Conservation (phyloP, 345 rosid species). For the Euphorbia lathyris region DNA sequence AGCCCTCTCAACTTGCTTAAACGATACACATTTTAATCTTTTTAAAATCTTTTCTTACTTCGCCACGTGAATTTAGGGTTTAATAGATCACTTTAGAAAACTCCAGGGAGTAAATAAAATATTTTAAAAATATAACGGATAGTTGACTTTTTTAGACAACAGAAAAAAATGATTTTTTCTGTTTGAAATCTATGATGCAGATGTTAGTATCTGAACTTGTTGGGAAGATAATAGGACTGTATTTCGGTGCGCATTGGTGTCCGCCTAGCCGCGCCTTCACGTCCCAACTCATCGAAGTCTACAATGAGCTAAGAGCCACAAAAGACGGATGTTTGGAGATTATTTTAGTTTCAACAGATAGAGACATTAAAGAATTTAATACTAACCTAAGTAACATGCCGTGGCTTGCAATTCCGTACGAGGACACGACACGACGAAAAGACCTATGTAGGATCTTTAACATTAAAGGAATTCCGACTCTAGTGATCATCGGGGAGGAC, state of each 20-base stretch:
- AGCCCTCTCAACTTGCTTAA: too few species aligned
- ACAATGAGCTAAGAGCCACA: conserved; percentile 38
- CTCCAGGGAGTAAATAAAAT: too few species aligned
- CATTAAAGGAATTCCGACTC: conserved; percentile 63
- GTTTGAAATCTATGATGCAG: conserved; percentile 32
- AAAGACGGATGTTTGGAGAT: conserved; percentile 46
- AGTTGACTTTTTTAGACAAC: too few species aligned
- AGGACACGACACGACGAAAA: conserved; percentile 54
- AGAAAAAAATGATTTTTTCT: too few species aligned
- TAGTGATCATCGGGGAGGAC: conserved; percentile 62
- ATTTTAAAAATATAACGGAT: too few species aligned
- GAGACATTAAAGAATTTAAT: conserved; percentile 57
- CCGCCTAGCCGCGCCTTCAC: conserved; percentile 76
- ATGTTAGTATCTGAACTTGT: conserved; percentile 47
- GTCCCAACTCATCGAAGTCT: conserved; percentile 51
- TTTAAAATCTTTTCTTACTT: too few species aligned
- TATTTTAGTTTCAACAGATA: conserved; percentile 60
- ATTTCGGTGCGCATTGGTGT: conserved; percentile 76
- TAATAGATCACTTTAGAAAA: too few species aligned
- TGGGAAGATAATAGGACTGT: conserved; percentile 74
- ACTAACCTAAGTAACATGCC: conserved; percentile 54
- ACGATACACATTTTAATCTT: too few species aligned
- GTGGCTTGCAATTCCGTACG: conserved; percentile 74
- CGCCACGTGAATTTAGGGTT: too few species aligned
- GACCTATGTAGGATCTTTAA: conserved; percentile 67